Evolutionary conservation across 768 basidiomycete genomes (phyloP).

Genomic region (Candolleomyces efflorescens): DNA sequence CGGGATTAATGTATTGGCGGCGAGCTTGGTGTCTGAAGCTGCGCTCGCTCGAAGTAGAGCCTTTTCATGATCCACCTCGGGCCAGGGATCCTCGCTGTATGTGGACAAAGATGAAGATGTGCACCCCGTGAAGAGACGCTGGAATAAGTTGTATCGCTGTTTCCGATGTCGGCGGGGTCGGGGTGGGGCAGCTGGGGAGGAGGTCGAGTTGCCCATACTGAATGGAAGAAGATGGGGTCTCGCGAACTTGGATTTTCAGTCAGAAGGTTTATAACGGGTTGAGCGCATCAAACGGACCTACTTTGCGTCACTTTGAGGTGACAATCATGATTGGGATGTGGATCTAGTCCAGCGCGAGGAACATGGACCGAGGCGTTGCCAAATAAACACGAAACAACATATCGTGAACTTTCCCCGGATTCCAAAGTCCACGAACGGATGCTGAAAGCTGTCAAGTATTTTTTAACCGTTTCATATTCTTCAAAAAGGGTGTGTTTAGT

Average conservation of each 20-base stretch:
- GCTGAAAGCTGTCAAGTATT: neutral
- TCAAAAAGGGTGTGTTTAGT: neutral
- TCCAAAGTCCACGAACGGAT: neutral
- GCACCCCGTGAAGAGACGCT: constrained; percentile 9
- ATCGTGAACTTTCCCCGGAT: neutral
- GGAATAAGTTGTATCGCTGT: constrained; percentile 3
- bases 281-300: neutral
- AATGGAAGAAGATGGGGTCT: neutral
- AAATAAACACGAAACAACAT: neutral
- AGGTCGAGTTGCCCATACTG: constrained; percentile 13
- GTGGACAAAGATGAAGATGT: constrained; percentile 6
- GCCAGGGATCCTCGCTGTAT: constrained; percentile 7
- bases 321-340: neutral
- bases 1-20: neutral
- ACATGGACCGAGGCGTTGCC: neutral
- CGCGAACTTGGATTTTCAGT: neutral
- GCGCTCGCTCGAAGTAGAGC: neutral
- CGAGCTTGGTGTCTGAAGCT: neutral
- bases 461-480: neutral
- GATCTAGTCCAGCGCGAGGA: neutral
- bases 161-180: neutral
- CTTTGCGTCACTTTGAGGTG: neutral
- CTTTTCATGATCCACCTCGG: constrained; percentile 9
- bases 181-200: constrained; percentile 3
- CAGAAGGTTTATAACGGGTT: neutral